Percentiles rank a stretch among this genome's conserved stretches.
Conservation (phyloP, 2,329 filamentous ascomycete genomes). For the Graphiopsis chlorocephala region DNA sequence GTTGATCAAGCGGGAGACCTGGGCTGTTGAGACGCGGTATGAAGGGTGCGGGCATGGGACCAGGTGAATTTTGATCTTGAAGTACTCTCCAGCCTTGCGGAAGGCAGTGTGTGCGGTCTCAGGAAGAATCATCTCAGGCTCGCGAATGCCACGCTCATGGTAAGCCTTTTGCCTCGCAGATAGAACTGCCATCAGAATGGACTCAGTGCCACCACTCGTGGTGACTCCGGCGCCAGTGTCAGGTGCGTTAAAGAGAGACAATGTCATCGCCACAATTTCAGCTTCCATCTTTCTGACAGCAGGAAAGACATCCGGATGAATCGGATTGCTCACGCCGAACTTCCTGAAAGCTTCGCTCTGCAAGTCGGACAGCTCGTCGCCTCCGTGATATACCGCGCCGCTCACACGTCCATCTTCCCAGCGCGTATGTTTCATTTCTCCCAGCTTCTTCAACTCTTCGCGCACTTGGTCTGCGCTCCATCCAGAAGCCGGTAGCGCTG, state of each 20-base stretch:
- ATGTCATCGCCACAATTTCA: constrained; percentile 92
- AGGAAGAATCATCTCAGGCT: constrained; percentile 97
- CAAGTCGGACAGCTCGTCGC: constrained; percentile 73
- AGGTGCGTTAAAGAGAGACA: constrained; percentile 77
- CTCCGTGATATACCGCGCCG: constrained; percentile 94
- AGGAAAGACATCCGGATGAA: constrained; percentile 97
- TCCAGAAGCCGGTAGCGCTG: constrained; percentile 77
- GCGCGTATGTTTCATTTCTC: constrained; percentile 84
- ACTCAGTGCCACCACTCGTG: constrained; percentile 91
- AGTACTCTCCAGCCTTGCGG: constrained; percentile 91
- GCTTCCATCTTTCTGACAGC: constrained; percentile 99
- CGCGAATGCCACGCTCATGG: constrained; percentile 77
- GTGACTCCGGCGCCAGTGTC: constrained; percentile 81
- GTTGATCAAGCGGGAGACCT: constrained; percentile 83
- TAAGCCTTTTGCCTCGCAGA: constrained; percentile 87
- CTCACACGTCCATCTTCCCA: constrained; percentile 97
- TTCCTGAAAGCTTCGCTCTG: constrained; percentile 91
- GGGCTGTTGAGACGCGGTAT: constrained; percentile 78
- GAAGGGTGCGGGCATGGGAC: constrained; percentile 80
- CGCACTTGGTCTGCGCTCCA: constrained; percentile 76
- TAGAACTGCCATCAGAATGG: constrained; percentile 92
- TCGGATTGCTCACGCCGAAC: constrained; percentile 93
- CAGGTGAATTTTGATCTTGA: constrained; percentile 90
- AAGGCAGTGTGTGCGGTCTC: constrained; percentile 95
- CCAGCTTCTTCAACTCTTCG: constrained; percentile 74